Conservation (phyloP, 2,329 filamentous ascomycete species). For the Fusarium caatingaense region DNA sequence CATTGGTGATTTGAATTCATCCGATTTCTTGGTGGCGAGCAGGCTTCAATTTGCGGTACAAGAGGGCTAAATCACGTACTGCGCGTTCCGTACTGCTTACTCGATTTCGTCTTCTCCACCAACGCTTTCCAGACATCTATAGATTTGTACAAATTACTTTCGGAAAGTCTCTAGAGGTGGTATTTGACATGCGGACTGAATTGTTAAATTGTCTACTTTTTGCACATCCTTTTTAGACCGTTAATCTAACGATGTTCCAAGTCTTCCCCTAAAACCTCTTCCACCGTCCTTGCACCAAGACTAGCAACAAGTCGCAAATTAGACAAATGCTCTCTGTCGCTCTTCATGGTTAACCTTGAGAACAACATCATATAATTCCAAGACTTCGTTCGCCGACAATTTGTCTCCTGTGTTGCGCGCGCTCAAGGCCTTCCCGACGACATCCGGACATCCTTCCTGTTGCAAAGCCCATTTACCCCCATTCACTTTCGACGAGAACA, state of each 20-base stretch:
- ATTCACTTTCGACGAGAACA: background rate
- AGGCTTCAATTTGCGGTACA: accelerated
- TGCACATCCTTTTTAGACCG: too few species aligned
- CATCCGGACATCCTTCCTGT: background rate
- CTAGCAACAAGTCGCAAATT: background rate
- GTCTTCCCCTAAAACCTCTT: too few species aligned
- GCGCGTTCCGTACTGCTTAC: too few species aligned
- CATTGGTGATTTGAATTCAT: background rate
- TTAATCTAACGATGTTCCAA: too few species aligned
- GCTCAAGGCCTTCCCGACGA: background rate
- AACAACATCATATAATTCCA: background rate
- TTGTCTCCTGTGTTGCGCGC: background rate
- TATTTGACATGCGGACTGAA: accelerated
- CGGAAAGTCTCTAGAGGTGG: accelerated
- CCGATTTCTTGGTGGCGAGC: background rate
- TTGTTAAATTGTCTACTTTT: background rate
- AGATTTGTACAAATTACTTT: too few species aligned
- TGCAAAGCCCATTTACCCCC: background rate
- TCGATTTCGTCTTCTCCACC: too few species aligned
- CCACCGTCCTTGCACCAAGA: background rate
- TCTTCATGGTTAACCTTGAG: background rate
- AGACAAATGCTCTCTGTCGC: background rate
- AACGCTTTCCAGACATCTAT: background rate
- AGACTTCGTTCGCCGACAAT: background rate
- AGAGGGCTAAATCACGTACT: background rate